Base-by-base conservation (phyloP, 23 red algal genomes). In the Cyanidium caldarium region DNA sequence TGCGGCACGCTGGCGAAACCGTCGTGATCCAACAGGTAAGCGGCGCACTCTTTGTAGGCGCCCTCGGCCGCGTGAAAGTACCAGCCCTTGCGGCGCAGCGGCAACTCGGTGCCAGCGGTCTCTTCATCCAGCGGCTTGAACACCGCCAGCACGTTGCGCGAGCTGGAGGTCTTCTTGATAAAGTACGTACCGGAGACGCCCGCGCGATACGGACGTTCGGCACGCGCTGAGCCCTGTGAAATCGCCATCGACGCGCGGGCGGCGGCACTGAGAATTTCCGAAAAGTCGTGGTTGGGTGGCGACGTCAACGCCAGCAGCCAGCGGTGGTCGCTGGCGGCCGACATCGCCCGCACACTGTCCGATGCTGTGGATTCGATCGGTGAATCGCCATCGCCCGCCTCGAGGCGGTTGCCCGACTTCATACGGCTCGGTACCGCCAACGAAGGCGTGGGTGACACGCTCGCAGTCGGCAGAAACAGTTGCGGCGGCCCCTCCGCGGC, bases 181-280 rank as follows among this genome's bases (percentile, higher is more conserved):
- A 98, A 85, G 58, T 98, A 98, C 16, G 92, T 85, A 37, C 92
- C 92, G 29, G 79, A 81, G 5, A 88, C 92, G 31, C 92, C 84
- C 39, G 73, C 72, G 29, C 92, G 65, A 5, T 75, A 68, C 20
- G 92, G 92, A 25, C 92, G 78, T 36, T 88, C 81, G 36, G 58
- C 17, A 21, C 56, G 39, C 38, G 40, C 58, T 21, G 46, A 16
- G 31, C 51, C 51, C n/a, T 61, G 7, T 28, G 23, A 10, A 28
- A 61, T 61, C 23, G 51, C 51, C 7, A 28, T 28, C 21, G 51
- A 61, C n/a, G 51, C 51, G 21, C 51, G 51, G n/a, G 19, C 51
- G 7, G 51, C 51, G 31, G 51, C 51, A 28, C 31, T 28, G 51
- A 61, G 7, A 25, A 61, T 28, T 61, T 61, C 51, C 21, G n/a